phyloP scores from a whole-genome alignment of 2,329 filamentous ascomycete genomes.

The Plectosphaerella cucumerina region DNA sequence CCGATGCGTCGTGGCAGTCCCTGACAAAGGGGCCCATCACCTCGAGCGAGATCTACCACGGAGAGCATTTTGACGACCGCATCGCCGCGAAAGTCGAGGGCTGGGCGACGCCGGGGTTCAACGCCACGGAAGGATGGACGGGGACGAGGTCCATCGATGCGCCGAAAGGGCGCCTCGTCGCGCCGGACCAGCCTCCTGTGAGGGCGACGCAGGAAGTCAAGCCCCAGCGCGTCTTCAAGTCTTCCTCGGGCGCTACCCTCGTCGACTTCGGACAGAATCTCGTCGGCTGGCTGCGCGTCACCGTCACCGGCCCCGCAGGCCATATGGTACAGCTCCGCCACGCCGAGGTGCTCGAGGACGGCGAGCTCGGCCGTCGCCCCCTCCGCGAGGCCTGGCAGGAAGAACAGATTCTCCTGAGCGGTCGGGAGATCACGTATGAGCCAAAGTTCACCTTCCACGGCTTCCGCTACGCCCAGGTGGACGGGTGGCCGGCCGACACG shows the following conservation, averaged over 20 bases:
- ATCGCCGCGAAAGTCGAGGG: conserved; percentile 22
- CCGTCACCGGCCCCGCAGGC: conserved; percentile 28
- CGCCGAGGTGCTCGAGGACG: conserved; percentile 50
- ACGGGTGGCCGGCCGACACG: conserved; percentile 31
- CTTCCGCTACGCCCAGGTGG: conserved; percentile 46
- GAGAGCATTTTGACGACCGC: conserved; percentile 43
- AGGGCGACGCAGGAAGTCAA: conserved; percentile 26
- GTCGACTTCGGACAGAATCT: conserved; percentile 57
- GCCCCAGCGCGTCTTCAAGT: conserved; percentile 23
- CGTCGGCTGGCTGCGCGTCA: conserved; percentile 43
- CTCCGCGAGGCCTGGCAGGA: conserved; percentile 34
- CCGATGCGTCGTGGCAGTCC: conserved; percentile 33
- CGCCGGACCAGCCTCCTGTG: conserved; percentile 40
- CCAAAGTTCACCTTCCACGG: conserved; percentile 49
- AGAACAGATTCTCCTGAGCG: background rate
- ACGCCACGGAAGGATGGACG: background rate
- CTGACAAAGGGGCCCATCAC: conserved; percentile 24
- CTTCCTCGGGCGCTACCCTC: conserved; percentile 37
- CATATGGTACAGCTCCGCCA: conserved; percentile 42
- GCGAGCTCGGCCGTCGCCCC: conserved; percentile 35
- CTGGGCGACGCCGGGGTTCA: conserved; percentile 18
- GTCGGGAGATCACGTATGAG: conserved; percentile 25
- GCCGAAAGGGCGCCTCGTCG: conserved; percentile 27
- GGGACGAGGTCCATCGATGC: conserved; percentile 8
- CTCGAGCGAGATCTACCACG: conserved; percentile 44